Conservation (phyloP, 106 monocot species). For the Alisma plantagoaquatica region DNA sequence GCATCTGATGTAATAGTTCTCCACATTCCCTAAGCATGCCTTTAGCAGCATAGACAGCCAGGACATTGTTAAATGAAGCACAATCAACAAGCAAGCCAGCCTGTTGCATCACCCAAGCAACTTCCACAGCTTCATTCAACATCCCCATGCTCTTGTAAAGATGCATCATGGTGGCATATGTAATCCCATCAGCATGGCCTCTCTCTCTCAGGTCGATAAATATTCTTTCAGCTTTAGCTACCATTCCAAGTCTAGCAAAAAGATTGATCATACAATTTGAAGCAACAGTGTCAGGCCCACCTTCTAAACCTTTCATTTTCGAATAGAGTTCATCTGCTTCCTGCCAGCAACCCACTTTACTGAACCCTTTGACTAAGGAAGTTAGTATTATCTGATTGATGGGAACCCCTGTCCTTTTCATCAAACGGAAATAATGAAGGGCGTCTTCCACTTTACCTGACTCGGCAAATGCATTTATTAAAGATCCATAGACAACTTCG, state of each 20-base stretch:
- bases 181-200: conserved; percentile 46
- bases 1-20: conserved; percentile 56
- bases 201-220: conserved; percentile 38
- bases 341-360: conserved; percentile 49
- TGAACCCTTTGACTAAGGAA: conserved; percentile 72
- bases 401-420: conserved; percentile 46
- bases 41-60: conserved; percentile 44
- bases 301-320: conserved; percentile 35
- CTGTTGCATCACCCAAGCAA: conserved; percentile 43
- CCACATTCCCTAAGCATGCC: conserved; percentile 56
- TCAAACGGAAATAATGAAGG: conserved; percentile 29
- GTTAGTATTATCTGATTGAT: conserved; percentile 56
- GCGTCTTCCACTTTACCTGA: conserved; percentile 36
- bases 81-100: conserved; percentile 45
- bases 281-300: conserved; percentile 61
- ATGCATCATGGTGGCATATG: conserved; percentile 70
- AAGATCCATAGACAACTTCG: conserved; percentile 58
- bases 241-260: conserved; percentile 69
- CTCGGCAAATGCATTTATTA: conserved; percentile 65
- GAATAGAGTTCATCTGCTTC: conserved; percentile 67
- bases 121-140: conserved; percentile 38
- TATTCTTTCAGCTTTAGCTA: conserved; percentile 44
- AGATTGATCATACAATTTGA: conserved; percentile 76
- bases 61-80: conserved; percentile 48
- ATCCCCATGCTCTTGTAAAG: conserved; percentile 86